Evolutionary conservation across 345 rosid species (phyloP).

Genomic region (Tarenaya hassleriana): DNA sequence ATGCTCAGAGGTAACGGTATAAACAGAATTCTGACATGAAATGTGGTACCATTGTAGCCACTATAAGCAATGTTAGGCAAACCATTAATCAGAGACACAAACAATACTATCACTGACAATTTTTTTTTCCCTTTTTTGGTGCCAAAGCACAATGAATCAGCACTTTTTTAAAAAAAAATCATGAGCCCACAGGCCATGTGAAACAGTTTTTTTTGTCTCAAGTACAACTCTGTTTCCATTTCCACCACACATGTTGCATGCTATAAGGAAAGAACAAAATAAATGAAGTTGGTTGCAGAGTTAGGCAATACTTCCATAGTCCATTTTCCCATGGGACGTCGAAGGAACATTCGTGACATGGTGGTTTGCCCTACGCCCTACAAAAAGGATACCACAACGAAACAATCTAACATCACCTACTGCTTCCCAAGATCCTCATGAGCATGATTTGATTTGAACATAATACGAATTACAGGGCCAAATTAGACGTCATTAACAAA

Average conservation of each 20-base stretch:
- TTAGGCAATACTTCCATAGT: slow-evolving; percentile 76
- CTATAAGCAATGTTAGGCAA: no score
- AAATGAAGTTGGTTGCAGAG: slow-evolving; percentile 31
- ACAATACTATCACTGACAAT: not conserved
- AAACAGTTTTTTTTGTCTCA: slow-evolving; percentile 32
- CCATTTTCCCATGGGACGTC: slow-evolving; percentile 81
- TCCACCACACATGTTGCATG: slow-evolving; percentile 43
- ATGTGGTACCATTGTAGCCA: no score
- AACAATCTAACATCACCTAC: slow-evolving; percentile 10
- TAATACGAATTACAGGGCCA: not conserved
- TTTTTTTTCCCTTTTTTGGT: no score
- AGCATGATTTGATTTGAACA: no score
- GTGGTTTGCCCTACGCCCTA: slow-evolving; percentile 78
- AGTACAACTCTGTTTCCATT: slow-evolving; percentile 47
- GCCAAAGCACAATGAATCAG: no score
- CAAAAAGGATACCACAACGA: slow-evolving; percentile 24
- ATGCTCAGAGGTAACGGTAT: no score
- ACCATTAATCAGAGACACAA: no score
- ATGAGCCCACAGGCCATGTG: slow-evolving; percentile 57
- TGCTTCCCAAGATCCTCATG: no score
- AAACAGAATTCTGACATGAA: no score
- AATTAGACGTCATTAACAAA: not conserved
- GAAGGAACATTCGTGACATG: slow-evolving; percentile 64
- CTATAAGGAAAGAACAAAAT: slow-evolving; percentile 27
- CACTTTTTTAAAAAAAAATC: slow-evolving; percentile 14